Percentiles rank a stretch among this genome's conserved stretches.
These are phyloP conservation scores for Triangularia setosa DNA, from an alignment of 2,329 filamentous ascomycete genomes.

Conservation along the genomic window DNA sequence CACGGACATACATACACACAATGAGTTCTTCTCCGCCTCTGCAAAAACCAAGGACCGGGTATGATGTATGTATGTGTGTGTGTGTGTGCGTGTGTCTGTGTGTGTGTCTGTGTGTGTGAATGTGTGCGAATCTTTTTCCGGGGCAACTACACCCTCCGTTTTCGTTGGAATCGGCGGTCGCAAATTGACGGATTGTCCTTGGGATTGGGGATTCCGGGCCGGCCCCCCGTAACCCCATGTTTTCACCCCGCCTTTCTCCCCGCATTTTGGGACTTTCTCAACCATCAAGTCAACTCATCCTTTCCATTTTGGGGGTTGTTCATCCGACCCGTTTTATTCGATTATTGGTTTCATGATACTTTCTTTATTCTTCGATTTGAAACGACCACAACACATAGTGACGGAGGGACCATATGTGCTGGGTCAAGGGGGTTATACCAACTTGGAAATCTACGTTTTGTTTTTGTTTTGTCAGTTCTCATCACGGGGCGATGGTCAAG, in stretches of 20 bases:
- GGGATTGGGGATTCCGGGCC: conserved; percentile 17
- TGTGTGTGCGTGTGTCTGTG: neutral
- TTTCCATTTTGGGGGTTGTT: neutral
- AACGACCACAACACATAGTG: neutral
- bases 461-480: neutral
- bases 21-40: neutral
- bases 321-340: neutral
- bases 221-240: conserved; percentile 11
- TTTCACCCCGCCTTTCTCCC: conserved; percentile 11
- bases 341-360: neutral
- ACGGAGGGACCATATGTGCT: neutral
- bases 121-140: conserved; percentile 1
- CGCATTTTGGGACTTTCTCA: conserved; percentile 14
- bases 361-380: neutral
- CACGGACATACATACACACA: neutral
- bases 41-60: neutral
- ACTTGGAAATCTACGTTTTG: neutral
- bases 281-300: neutral
- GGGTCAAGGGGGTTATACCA: neutral
- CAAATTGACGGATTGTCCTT: conserved; percentile 18
- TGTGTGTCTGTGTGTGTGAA: neutral
- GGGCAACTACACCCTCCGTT: conserved; percentile 2
- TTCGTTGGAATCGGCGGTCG: neutral
- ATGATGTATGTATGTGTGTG: neutral
- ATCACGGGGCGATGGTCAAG: neutral